Conservation (phyloP, 257 asterid species). For the Henckelia pumila region DNA sequence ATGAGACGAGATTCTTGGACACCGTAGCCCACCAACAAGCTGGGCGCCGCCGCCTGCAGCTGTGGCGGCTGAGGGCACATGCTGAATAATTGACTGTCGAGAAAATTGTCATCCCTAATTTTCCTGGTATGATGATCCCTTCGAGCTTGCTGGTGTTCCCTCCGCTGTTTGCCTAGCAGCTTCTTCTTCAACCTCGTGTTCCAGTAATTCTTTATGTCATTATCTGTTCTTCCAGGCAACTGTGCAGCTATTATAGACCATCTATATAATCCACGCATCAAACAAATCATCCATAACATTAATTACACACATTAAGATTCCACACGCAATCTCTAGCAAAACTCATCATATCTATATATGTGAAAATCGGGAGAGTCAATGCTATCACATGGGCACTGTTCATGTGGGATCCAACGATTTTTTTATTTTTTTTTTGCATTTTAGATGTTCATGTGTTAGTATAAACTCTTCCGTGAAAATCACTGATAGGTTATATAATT, state of each 20-base stretch:
- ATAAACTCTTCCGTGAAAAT: too few relatives aligned
- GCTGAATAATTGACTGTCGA: not conserved
- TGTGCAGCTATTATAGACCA: constrained; percentile 44
- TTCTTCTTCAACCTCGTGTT: constrained; percentile 42
- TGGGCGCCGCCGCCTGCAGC: constrained; percentile 3
- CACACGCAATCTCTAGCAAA: not conserved
- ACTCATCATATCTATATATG: too few relatives aligned
- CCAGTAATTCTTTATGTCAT: constrained; percentile 44
- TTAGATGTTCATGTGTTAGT: too few relatives aligned
- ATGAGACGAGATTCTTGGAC: not conserved
- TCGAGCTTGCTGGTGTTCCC: constrained; percentile 16
- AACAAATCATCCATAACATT: too few relatives aligned
- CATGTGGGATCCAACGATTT: too few relatives aligned
- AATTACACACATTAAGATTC: too few relatives aligned
- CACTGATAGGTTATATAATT: too few relatives aligned
- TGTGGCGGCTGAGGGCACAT: not conserved
- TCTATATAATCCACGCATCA: constrained; percentile 18
- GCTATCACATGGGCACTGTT: too few relatives aligned
- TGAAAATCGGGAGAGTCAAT: too few relatives aligned
- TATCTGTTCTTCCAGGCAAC: constrained; percentile 41
- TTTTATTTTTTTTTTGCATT: too few relatives aligned
- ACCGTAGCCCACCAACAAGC: constrained; percentile 2
- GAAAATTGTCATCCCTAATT: constrained; percentile 4
- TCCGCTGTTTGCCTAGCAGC: constrained; percentile 28
- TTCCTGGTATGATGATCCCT: constrained; percentile 6